Conservation (phyloP, 163 green algal genomes). For the Trebouxiophyceae sp. region DNA sequence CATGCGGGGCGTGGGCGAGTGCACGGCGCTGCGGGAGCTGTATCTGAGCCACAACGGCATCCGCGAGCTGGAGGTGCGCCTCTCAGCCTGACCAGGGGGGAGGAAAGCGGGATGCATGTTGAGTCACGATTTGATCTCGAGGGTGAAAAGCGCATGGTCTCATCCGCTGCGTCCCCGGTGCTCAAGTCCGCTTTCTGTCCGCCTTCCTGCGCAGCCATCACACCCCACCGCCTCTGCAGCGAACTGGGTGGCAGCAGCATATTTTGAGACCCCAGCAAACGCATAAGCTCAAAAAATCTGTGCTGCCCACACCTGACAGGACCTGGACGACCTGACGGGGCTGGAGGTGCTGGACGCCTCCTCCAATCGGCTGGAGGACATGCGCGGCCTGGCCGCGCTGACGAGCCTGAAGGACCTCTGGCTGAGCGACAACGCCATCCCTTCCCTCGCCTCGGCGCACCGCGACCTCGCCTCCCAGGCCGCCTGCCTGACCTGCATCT, state of each 20-base stretch:
- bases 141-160: too few species aligned
- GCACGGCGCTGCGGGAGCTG: slow-evolving; percentile 73
- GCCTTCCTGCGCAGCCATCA: too few species aligned
- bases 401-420: slow-evolving; percentile 72
- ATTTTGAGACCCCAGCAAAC: too few species aligned
- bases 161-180: too few species aligned
- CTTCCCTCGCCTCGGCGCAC: slow-evolving; percentile 2
- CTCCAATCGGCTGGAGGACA: slow-evolving; percentile 45
- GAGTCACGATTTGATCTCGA: too few species aligned
- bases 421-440: slow-evolving; percentile 82
- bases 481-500: slow-evolving; percentile 60
- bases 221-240: too few species aligned
- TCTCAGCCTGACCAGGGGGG: too few species aligned
- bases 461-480: background rate
- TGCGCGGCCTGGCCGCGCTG: slow-evolving; percentile 40
- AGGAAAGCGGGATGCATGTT: too few species aligned
- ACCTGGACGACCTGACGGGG: slow-evolving; percentile 27
- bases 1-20: slow-evolving; percentile 66
- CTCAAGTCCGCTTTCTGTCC: too few species aligned
- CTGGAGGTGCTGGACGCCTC: slow-evolving; percentile 67
- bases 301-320: slow-evolving; percentile 3
- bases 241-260: too few species aligned
- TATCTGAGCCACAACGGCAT: slow-evolving; percentile 92
- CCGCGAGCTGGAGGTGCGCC: too few species aligned
- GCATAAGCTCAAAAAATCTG: background rate